phyloP scores from a whole-genome alignment of 2,329 filamentous ascomycete species.

The Cryphonectria carpinicola region DNA sequence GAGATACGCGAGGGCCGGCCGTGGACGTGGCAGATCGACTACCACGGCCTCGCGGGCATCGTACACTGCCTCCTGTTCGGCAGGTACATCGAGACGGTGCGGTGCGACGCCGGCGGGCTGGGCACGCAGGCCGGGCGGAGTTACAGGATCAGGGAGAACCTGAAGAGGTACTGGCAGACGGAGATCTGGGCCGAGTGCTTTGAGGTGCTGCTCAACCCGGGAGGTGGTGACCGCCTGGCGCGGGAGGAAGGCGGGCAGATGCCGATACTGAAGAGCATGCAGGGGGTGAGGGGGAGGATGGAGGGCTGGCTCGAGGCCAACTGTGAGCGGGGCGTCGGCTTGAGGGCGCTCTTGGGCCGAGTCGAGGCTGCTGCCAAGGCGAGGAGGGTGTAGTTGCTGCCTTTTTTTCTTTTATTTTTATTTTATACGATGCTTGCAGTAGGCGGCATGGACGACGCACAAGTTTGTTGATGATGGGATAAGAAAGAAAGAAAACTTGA shows the following conservation, averaged over 20 bases:
- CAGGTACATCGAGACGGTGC: slow-evolving; percentile 85
- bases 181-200: slow-evolving; percentile 88
- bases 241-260: slow-evolving; percentile 68
- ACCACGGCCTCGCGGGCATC: slow-evolving; percentile 87
- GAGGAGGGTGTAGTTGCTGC: slow-evolving; percentile 33
- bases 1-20: slow-evolving; percentile 94
- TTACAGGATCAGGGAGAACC: slow-evolving; percentile 78
- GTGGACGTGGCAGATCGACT: slow-evolving; percentile 98
- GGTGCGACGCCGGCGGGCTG: slow-evolving; percentile 57
- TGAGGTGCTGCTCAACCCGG: slow-evolving; percentile 83
- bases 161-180: slow-evolving; percentile 97
- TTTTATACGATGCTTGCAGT: no score
- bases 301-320: slow-evolving; percentile 81
- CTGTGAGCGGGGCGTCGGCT: slow-evolving; percentile 76
- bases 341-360: slow-evolving; percentile 71
- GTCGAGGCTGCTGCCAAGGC: slow-evolving; percentile 56
- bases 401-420: no score
- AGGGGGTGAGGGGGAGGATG: slow-evolving; percentile 73
- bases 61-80: slow-evolving; percentile 91
- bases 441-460: background rate
- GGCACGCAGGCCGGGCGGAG: slow-evolving; percentile 62
- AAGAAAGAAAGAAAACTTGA: background rate
- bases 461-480: background rate
- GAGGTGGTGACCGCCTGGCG: slow-evolving; percentile 52
- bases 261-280: slow-evolving; percentile 75